Conservation (phyloP, 1,139 yeast species). For the Sugiyamaella pinicola region DNA sequence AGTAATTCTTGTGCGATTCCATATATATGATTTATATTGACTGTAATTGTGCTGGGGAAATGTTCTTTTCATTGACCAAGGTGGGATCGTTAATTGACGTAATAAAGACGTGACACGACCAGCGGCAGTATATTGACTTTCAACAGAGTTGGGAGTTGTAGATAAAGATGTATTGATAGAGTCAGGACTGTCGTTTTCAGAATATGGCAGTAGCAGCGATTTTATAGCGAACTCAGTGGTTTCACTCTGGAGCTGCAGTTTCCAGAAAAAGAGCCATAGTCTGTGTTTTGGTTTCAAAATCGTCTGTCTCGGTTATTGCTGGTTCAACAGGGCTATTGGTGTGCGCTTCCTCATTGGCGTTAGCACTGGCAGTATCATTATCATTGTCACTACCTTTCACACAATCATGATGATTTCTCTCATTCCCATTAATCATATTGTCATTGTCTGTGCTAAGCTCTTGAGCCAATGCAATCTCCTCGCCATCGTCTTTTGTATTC, state of each 20-base stretch:
- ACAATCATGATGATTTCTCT: no score
- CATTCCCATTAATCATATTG: no score
- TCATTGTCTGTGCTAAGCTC: not conserved
- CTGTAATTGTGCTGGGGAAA: no score
- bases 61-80: not conserved
- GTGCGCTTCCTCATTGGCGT: no score
- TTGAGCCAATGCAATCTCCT: not conserved
- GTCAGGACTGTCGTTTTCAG: not conserved
- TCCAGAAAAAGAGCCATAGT: no score
- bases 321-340: not conserved
- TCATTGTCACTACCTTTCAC: not conserved
- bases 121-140: not conserved
- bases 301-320: not conserved
- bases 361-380: no score
- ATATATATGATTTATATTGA: no score
- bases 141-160: constrained; percentile 1
- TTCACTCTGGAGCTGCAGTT: no score
- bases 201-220: not conserved
- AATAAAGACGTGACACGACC: not conserved
- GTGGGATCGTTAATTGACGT: not conserved
- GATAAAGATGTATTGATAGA: not conserved
- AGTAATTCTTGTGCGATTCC: not conserved
- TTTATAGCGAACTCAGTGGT: not conserved
- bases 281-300: no score
- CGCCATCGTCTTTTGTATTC: not conserved